A percentile compares a stretch with the other conserved stretches of the same genome.
phyloP scores from a whole-genome alignment of 768 basidiomycete genomes.

The Saitozyma sp. region DNA sequence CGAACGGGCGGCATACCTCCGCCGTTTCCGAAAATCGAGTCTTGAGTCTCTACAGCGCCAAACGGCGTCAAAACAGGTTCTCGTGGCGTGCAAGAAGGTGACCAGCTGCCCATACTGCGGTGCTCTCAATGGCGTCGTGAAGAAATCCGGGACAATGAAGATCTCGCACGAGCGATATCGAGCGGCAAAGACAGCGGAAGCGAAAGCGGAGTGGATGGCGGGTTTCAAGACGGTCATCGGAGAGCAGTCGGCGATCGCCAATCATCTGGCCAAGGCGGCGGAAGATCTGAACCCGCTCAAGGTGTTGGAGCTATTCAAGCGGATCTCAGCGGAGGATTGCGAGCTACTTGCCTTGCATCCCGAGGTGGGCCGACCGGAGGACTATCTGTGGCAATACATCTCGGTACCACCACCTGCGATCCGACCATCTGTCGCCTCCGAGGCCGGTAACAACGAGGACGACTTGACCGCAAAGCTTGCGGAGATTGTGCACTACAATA shows the following conservation, averaged over 20 bases:
- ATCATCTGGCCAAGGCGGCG: conserved; percentile 81
- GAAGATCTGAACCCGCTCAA: conserved; percentile 95
- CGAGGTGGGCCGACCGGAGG: conserved; percentile 84
- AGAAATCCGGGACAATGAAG: conserved; percentile 85
- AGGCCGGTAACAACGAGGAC: conserved; percentile 97
- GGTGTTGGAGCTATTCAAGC: conserved; percentile 84
- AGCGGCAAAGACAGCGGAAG: conserved; percentile 79
- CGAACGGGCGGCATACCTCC: conserved; percentile 78
- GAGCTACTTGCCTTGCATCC: conserved; percentile 91
- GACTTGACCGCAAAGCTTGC: conserved; percentile 96
- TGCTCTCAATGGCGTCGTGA: conserved; percentile 89
- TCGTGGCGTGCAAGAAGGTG: conserved; percentile 81
- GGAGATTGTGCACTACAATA: conserved; percentile 93
- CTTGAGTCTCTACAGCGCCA: conserved; percentile 92
- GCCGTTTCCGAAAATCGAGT: conserved; percentile 83
- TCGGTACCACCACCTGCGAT: conserved; percentile 98
- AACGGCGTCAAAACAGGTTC: conserved; percentile 76
- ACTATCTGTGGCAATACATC: conserved; percentile 98
- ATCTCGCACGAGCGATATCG: conserved; percentile 98
- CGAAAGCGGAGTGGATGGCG: conserved; percentile 82
- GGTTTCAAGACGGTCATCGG: conserved; percentile 79
- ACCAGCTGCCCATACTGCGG: conserved; percentile 91
- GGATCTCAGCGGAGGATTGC: conserved; percentile 95
- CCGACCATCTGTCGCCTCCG: conserved; percentile 93
- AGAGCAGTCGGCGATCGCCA: conserved; percentile 79